Percentiles rank a stretch among this genome's conserved stretches.
Conservation (phyloP, 345 rosid species). For the Moricandia moricandioides region DNA sequence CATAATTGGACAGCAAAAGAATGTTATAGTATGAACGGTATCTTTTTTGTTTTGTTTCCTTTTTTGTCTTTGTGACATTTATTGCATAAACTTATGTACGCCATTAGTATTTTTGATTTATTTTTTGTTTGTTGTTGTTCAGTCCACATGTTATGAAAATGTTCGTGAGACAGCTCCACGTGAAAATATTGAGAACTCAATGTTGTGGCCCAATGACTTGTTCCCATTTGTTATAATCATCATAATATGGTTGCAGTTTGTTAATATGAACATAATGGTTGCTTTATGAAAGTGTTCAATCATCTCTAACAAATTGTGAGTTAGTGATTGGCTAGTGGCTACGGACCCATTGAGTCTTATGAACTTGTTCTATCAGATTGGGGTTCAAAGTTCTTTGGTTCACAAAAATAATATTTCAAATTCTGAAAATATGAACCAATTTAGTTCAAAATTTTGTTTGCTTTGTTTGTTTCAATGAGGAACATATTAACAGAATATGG, state of each 20-base stretch:
- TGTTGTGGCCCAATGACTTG: constrained; percentile 24
- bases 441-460: background rate
- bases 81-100: constrained; percentile 1
- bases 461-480: background rate
- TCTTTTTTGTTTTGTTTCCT: constrained; percentile 20
- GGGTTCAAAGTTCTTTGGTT: constrained; percentile 18
- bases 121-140: constrained; percentile 3
- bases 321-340: constrained; percentile 25
- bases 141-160: constrained; percentile 23
- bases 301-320: constrained; percentile 21
- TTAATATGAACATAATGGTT: background rate
- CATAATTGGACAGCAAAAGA: constrained; percentile 32
- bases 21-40: constrained; percentile 39
- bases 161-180: constrained; percentile 36
- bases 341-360: constrained; percentile 26
- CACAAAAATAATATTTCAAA: background rate
- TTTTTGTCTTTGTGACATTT: constrained; percentile 23
- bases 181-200: constrained; percentile 22
- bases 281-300: background rate
- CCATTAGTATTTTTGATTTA: constrained; percentile 24
- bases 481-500: background rate
- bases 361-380: constrained; percentile 23
- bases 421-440: background rate
- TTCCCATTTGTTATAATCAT: constrained; percentile 20
- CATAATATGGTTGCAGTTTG: background rate